phyloP scores from a whole-genome alignment of 2,329 filamentous ascomycete genomes.

The Acarospora socialis region DNA sequence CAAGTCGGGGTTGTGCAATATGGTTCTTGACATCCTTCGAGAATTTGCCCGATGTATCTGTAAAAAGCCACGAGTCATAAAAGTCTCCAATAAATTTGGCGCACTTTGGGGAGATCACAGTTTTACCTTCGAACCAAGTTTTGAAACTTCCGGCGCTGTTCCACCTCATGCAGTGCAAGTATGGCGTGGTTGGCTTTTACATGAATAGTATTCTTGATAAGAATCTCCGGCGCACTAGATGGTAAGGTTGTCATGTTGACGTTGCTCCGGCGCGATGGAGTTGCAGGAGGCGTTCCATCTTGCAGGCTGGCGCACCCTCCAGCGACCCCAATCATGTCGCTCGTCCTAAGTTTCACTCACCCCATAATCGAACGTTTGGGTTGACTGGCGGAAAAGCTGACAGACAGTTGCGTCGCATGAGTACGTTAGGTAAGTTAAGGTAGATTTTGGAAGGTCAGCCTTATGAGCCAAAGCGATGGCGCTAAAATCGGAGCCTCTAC shows the following conservation, averaged over 20 bases:
- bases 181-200: conserved; percentile 25
- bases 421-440: too few relatives aligned
- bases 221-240: conserved; percentile 25
- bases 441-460: too few relatives aligned
- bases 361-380: too few relatives aligned
- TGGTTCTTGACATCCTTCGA: conserved; percentile 58
- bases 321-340: too few relatives aligned
- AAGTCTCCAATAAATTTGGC: conserved; percentile 6
- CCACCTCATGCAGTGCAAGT: conserved; percentile 31
- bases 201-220: conserved; percentile 26
- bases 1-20: conserved; percentile 64
- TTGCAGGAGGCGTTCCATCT: conserved; percentile 16
- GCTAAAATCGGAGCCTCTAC: too few relatives aligned
- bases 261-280: conserved; percentile 18
- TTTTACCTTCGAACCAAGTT: conserved; percentile 52
- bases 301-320: conserved; percentile 25
- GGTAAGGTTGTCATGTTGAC: conserved; percentile 27
- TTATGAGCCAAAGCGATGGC: too few relatives aligned
- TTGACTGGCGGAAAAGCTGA: too few relatives aligned
- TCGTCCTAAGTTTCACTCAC: too few relatives aligned
- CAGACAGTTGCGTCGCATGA: too few relatives aligned
- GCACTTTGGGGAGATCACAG: too few relatives aligned
- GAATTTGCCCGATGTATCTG: conserved; percentile 70
- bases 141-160: conserved; percentile 50
- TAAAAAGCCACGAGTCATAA: conserved; percentile 6